Conservation (phyloP, 768 basidiomycete genomes). For the Kwoniella sp. region DNA sequence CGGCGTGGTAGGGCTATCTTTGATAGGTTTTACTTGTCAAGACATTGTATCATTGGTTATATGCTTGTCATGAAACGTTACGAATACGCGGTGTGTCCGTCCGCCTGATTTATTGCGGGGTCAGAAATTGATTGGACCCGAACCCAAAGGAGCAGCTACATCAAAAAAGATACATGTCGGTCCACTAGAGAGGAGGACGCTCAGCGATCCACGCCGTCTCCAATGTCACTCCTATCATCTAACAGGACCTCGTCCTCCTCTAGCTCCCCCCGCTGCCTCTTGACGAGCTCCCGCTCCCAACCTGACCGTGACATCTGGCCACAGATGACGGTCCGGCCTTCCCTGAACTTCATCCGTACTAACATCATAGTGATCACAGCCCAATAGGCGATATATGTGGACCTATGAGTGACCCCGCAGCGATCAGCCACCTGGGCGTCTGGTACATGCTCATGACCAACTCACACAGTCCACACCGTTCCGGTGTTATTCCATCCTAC, state of each 20-base stretch:
- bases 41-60: too few relatives aligned
- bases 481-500: slow-evolving; percentile 82
- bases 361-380: slow-evolving; percentile 65
- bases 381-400: slow-evolving; percentile 87
- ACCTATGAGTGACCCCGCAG: slow-evolving; percentile 59
- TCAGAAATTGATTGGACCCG: not conserved
- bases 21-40: too few relatives aligned
- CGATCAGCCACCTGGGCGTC: too few relatives aligned
- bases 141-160: not conserved
- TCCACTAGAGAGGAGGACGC: too few relatives aligned
- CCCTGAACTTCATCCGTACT: slow-evolving; percentile 53
- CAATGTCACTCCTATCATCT: slow-evolving; percentile 13
- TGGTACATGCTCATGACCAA: not conserved
- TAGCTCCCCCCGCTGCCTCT: slow-evolving; percentile 2
- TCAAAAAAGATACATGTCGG: too few relatives aligned
- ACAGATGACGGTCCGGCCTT: slow-evolving; percentile 43
- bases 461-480: slow-evolving; percentile 51
- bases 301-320: slow-evolving; percentile 19
- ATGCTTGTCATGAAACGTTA: too few relatives aligned
- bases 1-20: too few relatives aligned
- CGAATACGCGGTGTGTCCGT: too few relatives aligned
- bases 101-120: too few relatives aligned
- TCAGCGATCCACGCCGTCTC: too few relatives aligned
- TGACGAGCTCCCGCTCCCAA: slow-evolving; percentile 12
- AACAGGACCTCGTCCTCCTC: slow-evolving; percentile 17